Evolutionary conservation across 345 rosid genomes (phyloP).

Genomic region (Firmiana major): DNA sequence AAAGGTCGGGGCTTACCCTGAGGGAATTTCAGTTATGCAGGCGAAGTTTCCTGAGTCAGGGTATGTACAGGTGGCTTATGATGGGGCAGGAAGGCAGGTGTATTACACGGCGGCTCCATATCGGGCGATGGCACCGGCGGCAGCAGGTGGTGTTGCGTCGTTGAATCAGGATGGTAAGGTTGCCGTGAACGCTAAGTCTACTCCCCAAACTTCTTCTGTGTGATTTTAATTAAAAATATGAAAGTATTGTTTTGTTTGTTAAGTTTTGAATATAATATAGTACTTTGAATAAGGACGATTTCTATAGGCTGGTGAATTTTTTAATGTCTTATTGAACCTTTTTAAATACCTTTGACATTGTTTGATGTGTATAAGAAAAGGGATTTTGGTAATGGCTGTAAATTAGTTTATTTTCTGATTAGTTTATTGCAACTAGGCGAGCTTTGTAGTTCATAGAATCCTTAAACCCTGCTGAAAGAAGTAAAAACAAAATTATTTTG

Average conservation of each 20-base stretch:
- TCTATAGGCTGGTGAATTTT: constrained; percentile 13
- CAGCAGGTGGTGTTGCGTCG: constrained; percentile 20
- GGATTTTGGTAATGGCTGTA: background rate
- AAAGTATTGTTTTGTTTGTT: constrained; percentile 10
- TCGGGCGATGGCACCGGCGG: constrained; percentile 23
- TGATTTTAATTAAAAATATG: constrained; percentile 15
- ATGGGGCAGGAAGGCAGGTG: constrained; percentile 50
- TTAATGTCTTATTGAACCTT: background rate
- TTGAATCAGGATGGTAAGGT: constrained; percentile 46
- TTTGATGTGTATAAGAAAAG: background rate
- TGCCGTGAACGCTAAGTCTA: constrained; percentile 21
- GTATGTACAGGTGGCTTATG: constrained; percentile 40
- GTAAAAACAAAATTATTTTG: background rate
- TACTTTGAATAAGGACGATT: constrained; percentile 16
- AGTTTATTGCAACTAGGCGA: constrained; percentile 4
- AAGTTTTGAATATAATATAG: background rate
- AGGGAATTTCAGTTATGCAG: constrained; percentile 28
- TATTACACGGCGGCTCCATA: constrained; percentile 39
- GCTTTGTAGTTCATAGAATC: background rate
- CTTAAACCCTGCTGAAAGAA: background rate
- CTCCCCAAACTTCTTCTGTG: constrained; percentile 28
- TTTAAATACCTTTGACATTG: background rate
- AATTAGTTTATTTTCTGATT: background rate
- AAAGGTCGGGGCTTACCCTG: constrained; percentile 24
- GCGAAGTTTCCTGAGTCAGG: constrained; percentile 32